phyloP scores from a whole-genome alignment of 768 basidiomycete species.

The Macrolepiota fuliginosa region DNA sequence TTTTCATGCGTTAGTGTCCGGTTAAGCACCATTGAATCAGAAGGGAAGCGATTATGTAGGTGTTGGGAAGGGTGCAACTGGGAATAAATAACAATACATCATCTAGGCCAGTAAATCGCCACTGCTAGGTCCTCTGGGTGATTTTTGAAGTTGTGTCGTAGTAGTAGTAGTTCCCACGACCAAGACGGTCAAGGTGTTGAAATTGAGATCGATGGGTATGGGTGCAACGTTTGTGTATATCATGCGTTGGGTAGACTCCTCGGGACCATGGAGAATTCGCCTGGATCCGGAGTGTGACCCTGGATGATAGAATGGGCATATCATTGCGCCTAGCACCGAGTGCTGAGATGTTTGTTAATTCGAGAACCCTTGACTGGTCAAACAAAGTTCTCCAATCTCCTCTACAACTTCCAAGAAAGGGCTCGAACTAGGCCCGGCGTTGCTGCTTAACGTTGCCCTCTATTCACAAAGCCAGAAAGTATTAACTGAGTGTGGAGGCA shows the following conservation, averaged over 20 bases:
- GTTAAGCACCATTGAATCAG: not conserved
- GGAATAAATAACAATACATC: not conserved
- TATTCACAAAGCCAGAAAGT: not conserved
- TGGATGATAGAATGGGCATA: not conserved
- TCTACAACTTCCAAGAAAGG: not conserved
- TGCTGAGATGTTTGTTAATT: too few relatives aligned
- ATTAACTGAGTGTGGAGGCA: not conserved
- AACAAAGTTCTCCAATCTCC: too few relatives aligned
- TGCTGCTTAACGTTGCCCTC: not conserved
- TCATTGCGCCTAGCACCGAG: too few relatives aligned
- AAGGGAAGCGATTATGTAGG: not conserved
- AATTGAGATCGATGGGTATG: not conserved
- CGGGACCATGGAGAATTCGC: constrained; percentile 9
- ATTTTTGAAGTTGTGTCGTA: not conserved
- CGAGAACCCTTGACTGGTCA: too few relatives aligned
- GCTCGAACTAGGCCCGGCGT: not conserved
- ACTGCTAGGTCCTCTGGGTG: not conserved
- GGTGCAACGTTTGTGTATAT: not conserved
- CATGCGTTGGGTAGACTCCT: not conserved
- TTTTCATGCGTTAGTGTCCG: not conserved
- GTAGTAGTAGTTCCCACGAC: not conserved
- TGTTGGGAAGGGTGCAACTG: not conserved
- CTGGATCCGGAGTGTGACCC: not conserved
- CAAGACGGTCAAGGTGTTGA: not conserved
- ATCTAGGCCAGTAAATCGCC: too few relatives aligned